phyloP scores from a whole-genome alignment of 768 basidiomycete genomes.

The Guyanaporus albipodus region DNA sequence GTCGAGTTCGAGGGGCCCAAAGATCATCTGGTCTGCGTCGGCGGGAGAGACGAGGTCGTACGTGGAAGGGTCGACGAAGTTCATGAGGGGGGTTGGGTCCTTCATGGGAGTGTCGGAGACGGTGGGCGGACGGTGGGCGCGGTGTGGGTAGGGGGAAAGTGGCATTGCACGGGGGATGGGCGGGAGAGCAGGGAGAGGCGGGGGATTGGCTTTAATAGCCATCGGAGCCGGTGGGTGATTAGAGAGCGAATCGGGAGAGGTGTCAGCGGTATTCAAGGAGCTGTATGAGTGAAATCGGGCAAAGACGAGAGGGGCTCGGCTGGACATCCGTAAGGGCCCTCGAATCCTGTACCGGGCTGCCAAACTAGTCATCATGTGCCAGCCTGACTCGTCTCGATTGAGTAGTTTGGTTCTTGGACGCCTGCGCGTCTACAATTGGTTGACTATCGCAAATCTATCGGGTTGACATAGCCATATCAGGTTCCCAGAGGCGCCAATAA shows the following conservation, averaged over 20 bases:
- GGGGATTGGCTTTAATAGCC: constrained; percentile 35
- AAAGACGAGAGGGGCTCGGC: constrained; percentile 45
- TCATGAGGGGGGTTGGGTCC: constrained; percentile 25
- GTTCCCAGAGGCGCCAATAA: constrained; percentile 22
- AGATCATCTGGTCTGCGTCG: constrained; percentile 34
- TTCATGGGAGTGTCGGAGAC: constrained; percentile 27
- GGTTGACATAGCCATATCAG: constrained; percentile 18
- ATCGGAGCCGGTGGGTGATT: constrained; percentile 31
- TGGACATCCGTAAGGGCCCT: constrained; percentile 27
- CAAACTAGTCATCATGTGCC: constrained; percentile 37
- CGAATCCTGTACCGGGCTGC: constrained; percentile 31
- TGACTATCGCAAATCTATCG: constrained; percentile 20
- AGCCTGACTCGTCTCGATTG: constrained; percentile 43
- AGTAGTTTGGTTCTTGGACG: constrained; percentile 20
- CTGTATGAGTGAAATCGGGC: constrained; percentile 25
- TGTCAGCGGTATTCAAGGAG: constrained; percentile 24
- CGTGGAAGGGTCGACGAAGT: constrained; percentile 41
- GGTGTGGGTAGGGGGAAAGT: constrained; percentile 35
- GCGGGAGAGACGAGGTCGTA: constrained; percentile 35
- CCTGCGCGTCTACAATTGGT: constrained; percentile 17
- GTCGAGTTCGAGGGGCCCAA: constrained; percentile 34
- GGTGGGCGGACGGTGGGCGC: constrained; percentile 24
- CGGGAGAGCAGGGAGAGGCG: constrained; percentile 20
- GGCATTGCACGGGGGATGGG: constrained; percentile 39
- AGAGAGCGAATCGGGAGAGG: constrained; percentile 29